These are phyloP conservation scores for Alternaria burnsii DNA, from an alignment of 2,329 filamentous ascomycete species.

Conservation along the genomic window DNA sequence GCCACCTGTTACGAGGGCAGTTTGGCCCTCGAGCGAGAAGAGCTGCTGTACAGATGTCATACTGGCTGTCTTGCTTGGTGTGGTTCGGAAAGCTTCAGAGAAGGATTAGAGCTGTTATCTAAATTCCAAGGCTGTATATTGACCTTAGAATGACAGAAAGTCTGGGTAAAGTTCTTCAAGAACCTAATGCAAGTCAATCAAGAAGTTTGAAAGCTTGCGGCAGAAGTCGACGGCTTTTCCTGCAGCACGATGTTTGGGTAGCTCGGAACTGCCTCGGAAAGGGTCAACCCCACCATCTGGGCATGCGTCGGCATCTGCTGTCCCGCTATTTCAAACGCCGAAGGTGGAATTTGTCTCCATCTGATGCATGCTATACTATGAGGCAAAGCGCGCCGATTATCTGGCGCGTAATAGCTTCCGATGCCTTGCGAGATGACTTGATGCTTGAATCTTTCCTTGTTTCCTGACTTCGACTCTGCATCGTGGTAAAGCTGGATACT, in stretches of 20 bases:
- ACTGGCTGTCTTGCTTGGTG: constrained; percentile 9
- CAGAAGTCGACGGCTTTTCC: constrained; percentile 10
- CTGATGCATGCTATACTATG: constrained; percentile 27
- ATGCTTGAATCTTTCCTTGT: not conserved
- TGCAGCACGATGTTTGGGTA: constrained; percentile 16
- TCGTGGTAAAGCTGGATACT: not conserved
- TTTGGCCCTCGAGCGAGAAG: constrained; percentile 61
- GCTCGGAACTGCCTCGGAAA: constrained; percentile 42
- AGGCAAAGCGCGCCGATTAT: constrained; percentile 32
- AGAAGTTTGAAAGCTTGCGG: constrained; percentile 5
- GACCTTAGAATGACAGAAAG: not conserved
- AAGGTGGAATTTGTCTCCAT: constrained; percentile 40
- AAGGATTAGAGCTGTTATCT: not conserved
- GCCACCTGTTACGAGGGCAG: constrained; percentile 60
- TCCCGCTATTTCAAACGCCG: constrained; percentile 43
- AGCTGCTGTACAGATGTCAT: constrained; percentile 51
- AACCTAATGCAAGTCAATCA: not conserved
- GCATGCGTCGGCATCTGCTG: constrained; percentile 37
- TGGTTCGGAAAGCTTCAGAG: constrained; percentile 16
- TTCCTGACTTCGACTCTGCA: not conserved
- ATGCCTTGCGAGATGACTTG: constrained; percentile 8
- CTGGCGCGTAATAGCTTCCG: constrained; percentile 21
- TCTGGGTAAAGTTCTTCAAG: not conserved
- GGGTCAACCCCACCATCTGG: constrained; percentile 28
- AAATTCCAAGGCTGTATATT: not conserved